Evolutionary conservation across 805 yeast species (phyloP), one percentile per base, ranked within the genome.

Genomic region (Maudiozyma serrabonitensis): DNA sequence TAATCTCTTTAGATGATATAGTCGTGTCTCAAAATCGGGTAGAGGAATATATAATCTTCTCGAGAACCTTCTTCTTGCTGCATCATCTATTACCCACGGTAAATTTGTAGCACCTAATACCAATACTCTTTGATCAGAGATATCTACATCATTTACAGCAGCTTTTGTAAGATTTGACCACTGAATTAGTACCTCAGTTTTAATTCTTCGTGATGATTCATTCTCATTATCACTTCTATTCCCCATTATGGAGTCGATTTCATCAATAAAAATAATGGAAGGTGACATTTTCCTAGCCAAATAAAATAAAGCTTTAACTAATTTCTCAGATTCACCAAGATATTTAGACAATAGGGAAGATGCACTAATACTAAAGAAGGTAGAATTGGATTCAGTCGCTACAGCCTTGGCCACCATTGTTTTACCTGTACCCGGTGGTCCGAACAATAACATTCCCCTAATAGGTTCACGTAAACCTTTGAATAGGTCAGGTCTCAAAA

Each of bases 371-470:
- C 95, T 81, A 64, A 91, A 91, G 64, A 91, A 91, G 0, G 98
- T 91, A 0, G 96, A 87, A 52, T 86, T 84, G 3, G 96, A 86
- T 67, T 93, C 98, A 0, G 96, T 89, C 1, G 98, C 98, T 6
- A 93, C 98, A 0, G 99, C 97, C 55, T 96, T 75, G 0, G 98
- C 98, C 54, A 91, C 75, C 99, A 93, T 91, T 0, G 99, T 91
- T 60, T 91, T 91, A 52, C 99, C 99, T 0, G 99, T 91, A 7
- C 99, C 99, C 0, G 99, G 98, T 0, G 99, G 99, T 0, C 99
- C 99, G 69, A 91, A 91, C 43, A 91, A 69, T 26, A 91, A 72
- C 96, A 91, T 90, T 3, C 99, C 99, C 58, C 96, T 72, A 0
- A 95, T 93, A 0, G 99, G 99, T 68, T 90, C 98, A 56, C 98